Base-by-base conservation (phyloP, 345 rosid species). In the Aethionema arabicum region DNA sequence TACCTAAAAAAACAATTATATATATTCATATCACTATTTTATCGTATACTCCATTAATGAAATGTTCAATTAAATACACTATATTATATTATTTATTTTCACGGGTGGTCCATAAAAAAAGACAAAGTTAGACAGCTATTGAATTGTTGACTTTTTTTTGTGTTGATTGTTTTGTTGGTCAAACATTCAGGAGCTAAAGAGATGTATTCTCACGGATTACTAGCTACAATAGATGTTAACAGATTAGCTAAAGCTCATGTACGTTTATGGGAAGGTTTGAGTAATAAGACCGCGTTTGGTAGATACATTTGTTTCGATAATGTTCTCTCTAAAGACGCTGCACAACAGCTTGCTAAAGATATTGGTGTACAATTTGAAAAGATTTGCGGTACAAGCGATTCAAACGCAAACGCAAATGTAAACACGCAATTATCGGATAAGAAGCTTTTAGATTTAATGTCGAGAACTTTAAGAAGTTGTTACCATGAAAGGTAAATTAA, bases 161-260 rank as follows among this genome's bases (percentile, higher is more conserved):
- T 21, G 27, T 21, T 21, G 2, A 21, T 33, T 12, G 12, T 10
- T 29, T 29, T 6, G 3, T 15, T 31, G 43, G 10, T 2, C 14
- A 11, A 33, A 33, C 51, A 38, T 40, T 32, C 43, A 65, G 74
- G 64, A 56, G 69, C 65, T 7, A 75, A 73, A 63, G 86, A 82
- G 69, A 78, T 89, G 96, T 81, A 72, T 45, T 57, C 47, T n/a
- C 47, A 74, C 21, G 91, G 88, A 3, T 3, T 84, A 50, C 67
- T 81, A 30, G 91, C 95, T 10, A 84, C 89, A 0, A 81, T 84
- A 9, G 86, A 84, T 52, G 84, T 76, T 32, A 76, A 66, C 47
- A 83, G 66, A 40, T 54, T 89, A 59, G 95, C 91, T 5, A 84
- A 83, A 29, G 90, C 93, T 0, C 96, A 92, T 49, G 71, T 76